These are phyloP conservation scores for Aspergillus bombycis DNA, from an alignment of 2,329 filamentous ascomycete genomes.

Conservation along the genomic window DNA sequence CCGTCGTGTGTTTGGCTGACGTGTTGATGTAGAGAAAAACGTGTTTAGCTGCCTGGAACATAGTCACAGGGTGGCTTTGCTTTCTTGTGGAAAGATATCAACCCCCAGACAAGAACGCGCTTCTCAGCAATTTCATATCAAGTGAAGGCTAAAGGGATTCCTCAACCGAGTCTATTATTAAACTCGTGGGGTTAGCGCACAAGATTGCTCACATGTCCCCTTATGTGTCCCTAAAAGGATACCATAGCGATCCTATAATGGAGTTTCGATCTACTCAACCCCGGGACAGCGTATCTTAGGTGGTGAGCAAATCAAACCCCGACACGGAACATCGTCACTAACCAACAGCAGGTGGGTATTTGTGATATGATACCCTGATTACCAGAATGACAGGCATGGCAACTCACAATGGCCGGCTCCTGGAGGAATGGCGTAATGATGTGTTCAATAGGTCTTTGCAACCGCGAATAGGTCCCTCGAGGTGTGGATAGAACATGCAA, in stretches of 20 bases:
- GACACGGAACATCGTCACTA: neutral
- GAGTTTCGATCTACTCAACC: neutral
- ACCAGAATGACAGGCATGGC: too few relatives aligned
- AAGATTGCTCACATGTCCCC: too few relatives aligned
- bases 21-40: neutral
- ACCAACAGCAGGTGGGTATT: neutral
- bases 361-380: neutral
- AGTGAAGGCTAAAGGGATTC: accelerated
- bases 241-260: neutral
- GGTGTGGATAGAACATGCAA: too few relatives aligned
- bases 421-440: too few relatives aligned
- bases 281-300: neutral
- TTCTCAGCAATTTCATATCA: neutral
- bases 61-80: neutral
- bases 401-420: too few relatives aligned
- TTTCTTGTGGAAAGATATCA: neutral
- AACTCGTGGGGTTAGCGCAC: neutral
- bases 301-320: neutral
- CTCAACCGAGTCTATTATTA: neutral
- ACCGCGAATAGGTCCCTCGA: too few relatives aligned
- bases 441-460: too few relatives aligned
- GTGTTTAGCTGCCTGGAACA: neutral
- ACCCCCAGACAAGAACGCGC: neutral
- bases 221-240: neutral
- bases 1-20: neutral